Evolutionary conservation across 345 rosid species (phyloP), one percentile per base, ranked within the genome.

Genomic region (Populus pruinosa): DNA sequence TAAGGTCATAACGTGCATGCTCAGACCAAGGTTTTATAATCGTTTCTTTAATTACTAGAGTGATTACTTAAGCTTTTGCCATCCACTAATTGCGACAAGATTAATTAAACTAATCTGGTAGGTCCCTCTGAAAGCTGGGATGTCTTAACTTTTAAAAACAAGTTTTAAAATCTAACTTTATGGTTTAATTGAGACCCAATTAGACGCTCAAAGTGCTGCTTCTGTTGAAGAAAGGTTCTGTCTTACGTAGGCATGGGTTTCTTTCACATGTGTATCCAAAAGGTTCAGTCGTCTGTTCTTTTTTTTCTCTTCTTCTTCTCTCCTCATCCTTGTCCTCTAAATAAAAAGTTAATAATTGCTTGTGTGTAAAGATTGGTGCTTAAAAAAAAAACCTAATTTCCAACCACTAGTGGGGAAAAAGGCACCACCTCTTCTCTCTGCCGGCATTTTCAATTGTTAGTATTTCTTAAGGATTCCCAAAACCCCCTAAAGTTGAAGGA

Each of bases 71-170:
- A 17, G 67, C 2, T 61, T 18, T 67, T 61, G 56, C 62, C 61
- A 71, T 59, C 76, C 77, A 53, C 35, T 69, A 81, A 78, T 73
- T 16, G 47, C 13, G 71, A 36, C 59, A 9, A 43, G 53, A 56
- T 56, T 59, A 76, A 79, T 72, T 73, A 55, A 70, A 12, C 72
- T 27, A 43, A 23, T 18, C 8, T 20, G 36, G 83, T 79, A 73
- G 87, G 86, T 17, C 82, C 79, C 84, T 76, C 41, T 62, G 63
- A 81, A 79, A 78, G 85, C 27, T 76, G 77, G 77, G 79, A 41
- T 85, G 85, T 84, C 85, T 72, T 71, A 76, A 79, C 86, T 84
- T 86, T 82, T 82, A 84, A 82, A 85, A 84, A 73, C 87, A 78
- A 67, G 79, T 72, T 80, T 82, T 66, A 23, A 78, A 79, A 74